Conservation (phyloP, 2,329 filamentous ascomycete species). For the Verticillium nubilum region DNA sequence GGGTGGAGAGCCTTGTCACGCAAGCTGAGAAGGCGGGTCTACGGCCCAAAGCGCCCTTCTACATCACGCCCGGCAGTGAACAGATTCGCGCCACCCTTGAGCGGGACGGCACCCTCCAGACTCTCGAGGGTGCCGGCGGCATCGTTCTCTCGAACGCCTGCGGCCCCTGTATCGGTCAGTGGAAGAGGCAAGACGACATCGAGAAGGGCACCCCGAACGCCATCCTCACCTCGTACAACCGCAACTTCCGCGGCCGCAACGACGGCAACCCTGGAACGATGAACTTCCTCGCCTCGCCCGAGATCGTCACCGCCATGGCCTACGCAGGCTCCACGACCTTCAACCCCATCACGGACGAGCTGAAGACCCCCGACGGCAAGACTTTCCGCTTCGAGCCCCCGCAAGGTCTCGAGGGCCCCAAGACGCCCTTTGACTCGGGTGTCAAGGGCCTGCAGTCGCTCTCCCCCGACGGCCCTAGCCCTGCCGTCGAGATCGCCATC, state of each 20-base stretch:
- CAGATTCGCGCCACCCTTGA: constrained; percentile 93
- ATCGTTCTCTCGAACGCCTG: constrained; percentile 92
- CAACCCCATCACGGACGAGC: constrained; percentile 86
- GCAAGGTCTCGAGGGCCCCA: constrained; percentile 60
- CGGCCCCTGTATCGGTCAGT: constrained; percentile 90
- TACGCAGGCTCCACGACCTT: constrained; percentile 92
- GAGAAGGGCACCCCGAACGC: constrained; percentile 84
- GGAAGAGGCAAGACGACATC: constrained; percentile 85
- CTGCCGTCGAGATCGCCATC: constrained; percentile 68
- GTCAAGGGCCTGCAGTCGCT: constrained; percentile 69
- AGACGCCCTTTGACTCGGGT: constrained; percentile 68
- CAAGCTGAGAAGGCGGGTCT: constrained; percentile 86
- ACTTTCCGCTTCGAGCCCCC: constrained; percentile 82
- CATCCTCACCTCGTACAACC: constrained; percentile 96
- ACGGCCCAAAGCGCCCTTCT: constrained; percentile 85
- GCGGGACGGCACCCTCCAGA: constrained; percentile 78
- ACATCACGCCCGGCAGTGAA: constrained; percentile 93
- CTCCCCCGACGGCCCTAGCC: constrained; percentile 52
- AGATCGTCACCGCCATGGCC: constrained; percentile 93
- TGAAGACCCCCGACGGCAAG: constrained; percentile 73
- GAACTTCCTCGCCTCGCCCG: constrained; percentile 97
- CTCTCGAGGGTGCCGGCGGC: constrained; percentile 81
- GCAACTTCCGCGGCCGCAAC: constrained; percentile 95
- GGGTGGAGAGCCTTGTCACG: constrained; percentile 86
- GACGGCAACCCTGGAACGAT: constrained; percentile 95